A percentile compares a stretch with the other conserved stretches of the same genome.
phyloP scores from a whole-genome alignment of 148 eudicot genomes.

The Rhododendron griersonianum region DNA sequence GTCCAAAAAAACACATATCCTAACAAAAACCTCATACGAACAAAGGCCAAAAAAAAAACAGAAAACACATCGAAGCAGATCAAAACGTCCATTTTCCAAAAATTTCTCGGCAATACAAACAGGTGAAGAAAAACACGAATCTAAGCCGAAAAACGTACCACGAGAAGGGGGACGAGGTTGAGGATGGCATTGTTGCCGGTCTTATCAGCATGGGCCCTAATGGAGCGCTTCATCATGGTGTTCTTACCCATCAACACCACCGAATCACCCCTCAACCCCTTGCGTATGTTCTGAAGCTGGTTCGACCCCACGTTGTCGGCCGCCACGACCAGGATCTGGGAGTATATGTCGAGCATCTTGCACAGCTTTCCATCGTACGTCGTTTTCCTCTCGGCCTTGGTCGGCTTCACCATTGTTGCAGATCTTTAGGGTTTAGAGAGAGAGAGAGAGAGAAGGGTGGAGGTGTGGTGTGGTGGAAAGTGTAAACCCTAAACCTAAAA shows the following conservation, averaged over 20 bases:
- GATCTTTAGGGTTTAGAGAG: not conserved
- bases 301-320: slow-evolving; percentile 42
- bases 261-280: slow-evolving; percentile 36
- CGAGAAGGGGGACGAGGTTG: slow-evolving; percentile 33
- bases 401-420: slow-evolving; percentile 20
- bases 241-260: slow-evolving; percentile 47
- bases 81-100: not conserved
- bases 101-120: not conserved
- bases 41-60: not conserved
- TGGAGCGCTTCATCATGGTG: slow-evolving; percentile 42
- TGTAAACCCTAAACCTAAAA: slow-evolving; percentile 1
- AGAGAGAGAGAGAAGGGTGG: not conserved
- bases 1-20: not conserved
- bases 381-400: slow-evolving; percentile 34
- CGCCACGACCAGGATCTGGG: slow-evolving; percentile 30
- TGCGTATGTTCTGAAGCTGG: slow-evolving; percentile 36
- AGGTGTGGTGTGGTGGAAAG: no score
- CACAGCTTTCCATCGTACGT: slow-evolving; percentile 36
- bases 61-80: not conserved
- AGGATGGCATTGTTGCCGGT: slow-evolving; percentile 31
- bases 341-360: slow-evolving; percentile 30
- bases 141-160: slow-evolving; percentile 11
- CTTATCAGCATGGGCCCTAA: slow-evolving; percentile 34
- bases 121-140: not conserved
- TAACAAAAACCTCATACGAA: no score